Evolutionary conservation across 75 land plant species (phyloP).

Genomic region (Sequoiadendron giganteum): DNA sequence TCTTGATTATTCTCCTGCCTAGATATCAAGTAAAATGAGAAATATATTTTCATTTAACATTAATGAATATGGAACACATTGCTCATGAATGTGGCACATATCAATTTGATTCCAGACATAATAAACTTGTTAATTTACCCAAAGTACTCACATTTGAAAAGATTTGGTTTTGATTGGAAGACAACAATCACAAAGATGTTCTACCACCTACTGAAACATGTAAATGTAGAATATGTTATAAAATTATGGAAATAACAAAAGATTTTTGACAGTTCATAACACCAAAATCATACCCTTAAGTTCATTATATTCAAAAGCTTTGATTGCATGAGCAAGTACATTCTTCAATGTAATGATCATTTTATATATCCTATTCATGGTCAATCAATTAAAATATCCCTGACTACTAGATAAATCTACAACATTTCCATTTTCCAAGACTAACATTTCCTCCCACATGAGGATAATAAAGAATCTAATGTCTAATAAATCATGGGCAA

Average conservation of each 20-base stretch:
- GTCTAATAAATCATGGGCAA: not conserved
- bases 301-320: not conserved
- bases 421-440: not conserved
- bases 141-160: not conserved
- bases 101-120: not conserved
- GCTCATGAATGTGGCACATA: not conserved
- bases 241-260: not conserved
- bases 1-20: not conserved
- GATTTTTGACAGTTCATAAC: not conserved
- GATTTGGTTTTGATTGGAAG: not conserved
- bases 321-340: not conserved
- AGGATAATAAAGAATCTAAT: not conserved
- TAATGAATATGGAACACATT: not conserved
- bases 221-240: not conserved
- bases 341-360: not conserved
- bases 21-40: not conserved
- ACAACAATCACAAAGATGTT: not conserved
- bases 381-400: not conserved
- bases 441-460: not conserved
- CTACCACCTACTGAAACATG: not conserved
- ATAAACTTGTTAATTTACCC: not conserved
- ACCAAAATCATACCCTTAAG: not conserved
- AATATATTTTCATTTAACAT: not conserved
- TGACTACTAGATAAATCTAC: not conserved
- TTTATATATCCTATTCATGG: not conserved